Conservation (phyloP, 1,284 basidiomycete genomes). For the Xerocomus nothofagi region DNA sequence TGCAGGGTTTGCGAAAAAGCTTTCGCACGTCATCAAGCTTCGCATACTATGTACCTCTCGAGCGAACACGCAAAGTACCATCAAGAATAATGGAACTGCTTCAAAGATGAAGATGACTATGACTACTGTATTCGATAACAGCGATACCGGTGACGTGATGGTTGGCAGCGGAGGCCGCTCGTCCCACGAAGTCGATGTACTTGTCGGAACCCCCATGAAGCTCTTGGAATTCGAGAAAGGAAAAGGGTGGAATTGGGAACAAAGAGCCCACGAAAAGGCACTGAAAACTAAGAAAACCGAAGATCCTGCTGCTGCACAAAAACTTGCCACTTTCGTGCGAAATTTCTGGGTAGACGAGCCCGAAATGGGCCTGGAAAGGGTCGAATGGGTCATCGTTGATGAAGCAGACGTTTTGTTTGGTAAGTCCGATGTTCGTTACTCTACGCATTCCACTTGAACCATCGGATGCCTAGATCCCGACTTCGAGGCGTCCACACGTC, state of each 20-base stretch:
- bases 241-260: slow-evolving; percentile 60
- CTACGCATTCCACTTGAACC: neutral
- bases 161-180: slow-evolving; percentile 14
- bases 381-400: slow-evolving; percentile 87
- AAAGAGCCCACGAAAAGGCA: slow-evolving; percentile 33
- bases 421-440: slow-evolving; percentile 35
- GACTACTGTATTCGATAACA: slow-evolving; percentile 21
- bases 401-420: slow-evolving; percentile 91
- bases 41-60: slow-evolving; percentile 70
- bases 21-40: slow-evolving; percentile 75
- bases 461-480: slow-evolving; percentile 54
- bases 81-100: slow-evolving; percentile 41
- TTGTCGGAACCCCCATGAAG: slow-evolving; percentile 78
- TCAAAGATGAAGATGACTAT: slow-evolving; percentile 47
- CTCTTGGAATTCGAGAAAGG: slow-evolving; percentile 71
- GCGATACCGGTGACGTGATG: slow-evolving; percentile 15
- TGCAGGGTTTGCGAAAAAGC: slow-evolving; percentile 66
- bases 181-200: slow-evolving; percentile 58
- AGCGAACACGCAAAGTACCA: slow-evolving; percentile 49
- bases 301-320: slow-evolving; percentile 28
- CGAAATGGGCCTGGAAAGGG: slow-evolving; percentile 57
- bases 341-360: slow-evolving; percentile 44
- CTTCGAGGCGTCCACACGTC: slow-evolving; percentile 70
- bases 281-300: slow-evolving; percentile 21
- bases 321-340: slow-evolving; percentile 26